Percentiles rank a stretch among this genome's conserved stretches.
phyloP scores from a whole-genome alignment of 2,329 filamentous ascomycete genomes.

The Ceratocystis variospora region DNA sequence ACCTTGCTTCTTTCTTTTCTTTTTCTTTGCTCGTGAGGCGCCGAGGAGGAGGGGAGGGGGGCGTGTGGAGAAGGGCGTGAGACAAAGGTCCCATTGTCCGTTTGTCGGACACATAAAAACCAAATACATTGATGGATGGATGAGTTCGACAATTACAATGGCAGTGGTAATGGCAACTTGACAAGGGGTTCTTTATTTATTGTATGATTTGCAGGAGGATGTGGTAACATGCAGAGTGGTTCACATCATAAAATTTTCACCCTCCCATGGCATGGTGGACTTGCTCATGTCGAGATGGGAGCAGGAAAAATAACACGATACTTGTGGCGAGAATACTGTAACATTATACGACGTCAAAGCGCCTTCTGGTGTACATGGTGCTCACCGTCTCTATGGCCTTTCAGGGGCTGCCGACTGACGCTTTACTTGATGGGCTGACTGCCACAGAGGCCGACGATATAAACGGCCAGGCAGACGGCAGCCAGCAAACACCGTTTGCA shows the following conservation, averaged over 20 bases:
- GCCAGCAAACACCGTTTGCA: too few species aligned
- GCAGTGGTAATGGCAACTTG: background rate
- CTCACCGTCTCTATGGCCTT: too few species aligned
- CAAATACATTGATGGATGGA: background rate
- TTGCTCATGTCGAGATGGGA: background rate
- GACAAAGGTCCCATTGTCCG: background rate
- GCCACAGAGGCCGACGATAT: too few species aligned
- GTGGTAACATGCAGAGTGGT: slow-evolving; percentile 1
- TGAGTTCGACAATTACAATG: background rate
- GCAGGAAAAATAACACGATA: background rate
- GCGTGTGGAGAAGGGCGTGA: background rate
- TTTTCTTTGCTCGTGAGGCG: background rate
- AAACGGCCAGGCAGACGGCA: too few species aligned
- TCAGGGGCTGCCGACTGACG: too few species aligned
- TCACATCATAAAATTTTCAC: background rate
- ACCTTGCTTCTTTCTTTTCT: background rate
- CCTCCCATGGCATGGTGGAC: background rate
- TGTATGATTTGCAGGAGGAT: slow-evolving; percentile 7
- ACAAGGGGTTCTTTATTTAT: background rate
- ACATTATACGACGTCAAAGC: background rate
- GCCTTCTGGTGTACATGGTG: background rate
- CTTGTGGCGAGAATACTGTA: background rate
- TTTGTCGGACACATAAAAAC: background rate
- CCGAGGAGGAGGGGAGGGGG: background rate
- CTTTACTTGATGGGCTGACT: too few species aligned